phyloP scores from a whole-genome alignment of 139 green algal genomes.

The Protoeuglena noctilucae region DNA sequence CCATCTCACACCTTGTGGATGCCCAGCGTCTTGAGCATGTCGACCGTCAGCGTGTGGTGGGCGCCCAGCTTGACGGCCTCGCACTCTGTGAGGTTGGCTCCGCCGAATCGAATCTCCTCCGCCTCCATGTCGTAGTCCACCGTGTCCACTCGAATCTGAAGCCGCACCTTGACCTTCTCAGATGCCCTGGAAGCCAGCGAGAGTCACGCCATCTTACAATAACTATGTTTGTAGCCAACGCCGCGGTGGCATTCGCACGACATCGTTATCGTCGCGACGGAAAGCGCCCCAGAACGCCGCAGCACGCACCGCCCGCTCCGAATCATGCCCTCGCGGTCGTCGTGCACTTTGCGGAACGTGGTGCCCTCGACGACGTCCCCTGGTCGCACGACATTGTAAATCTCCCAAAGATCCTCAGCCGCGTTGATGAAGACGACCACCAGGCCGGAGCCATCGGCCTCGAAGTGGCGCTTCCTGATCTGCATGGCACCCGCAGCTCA shows the following conservation, averaged over 20 bases:
- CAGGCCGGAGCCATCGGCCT: too few relatives aligned
- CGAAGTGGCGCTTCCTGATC: too few relatives aligned
- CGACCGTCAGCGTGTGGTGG: constrained; percentile 69
- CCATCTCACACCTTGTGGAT: too few relatives aligned
- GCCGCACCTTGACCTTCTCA: constrained; percentile 63
- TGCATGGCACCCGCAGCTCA: too few relatives aligned
- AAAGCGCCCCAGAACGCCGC: constrained; percentile 9
- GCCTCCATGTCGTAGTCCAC: constrained; percentile 27
- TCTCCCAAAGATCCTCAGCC: too few relatives aligned
- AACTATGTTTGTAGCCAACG: too few relatives aligned
- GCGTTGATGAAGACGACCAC: too few relatives aligned
- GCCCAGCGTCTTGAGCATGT: too few relatives aligned
- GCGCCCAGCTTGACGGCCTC: constrained; percentile 84
- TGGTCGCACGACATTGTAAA: constrained; percentile 55
- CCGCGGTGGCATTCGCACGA: constrained; percentile 29
- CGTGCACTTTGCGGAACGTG: constrained; percentile 49
- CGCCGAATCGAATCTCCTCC: constrained; percentile 14
- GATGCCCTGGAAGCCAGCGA: too few relatives aligned
- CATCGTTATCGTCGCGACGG: constrained; percentile 17
- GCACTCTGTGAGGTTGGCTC: constrained; percentile 52
- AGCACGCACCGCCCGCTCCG: background rate
- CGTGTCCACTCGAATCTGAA: constrained; percentile 20
- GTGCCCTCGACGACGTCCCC: constrained; percentile 57
- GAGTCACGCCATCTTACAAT: too few relatives aligned
- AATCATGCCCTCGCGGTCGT: background rate